These are phyloP conservation scores for Ascochyta clinopodiicola DNA, from an alignment of 2,329 filamentous ascomycete genomes.

Conservation along the genomic window DNA sequence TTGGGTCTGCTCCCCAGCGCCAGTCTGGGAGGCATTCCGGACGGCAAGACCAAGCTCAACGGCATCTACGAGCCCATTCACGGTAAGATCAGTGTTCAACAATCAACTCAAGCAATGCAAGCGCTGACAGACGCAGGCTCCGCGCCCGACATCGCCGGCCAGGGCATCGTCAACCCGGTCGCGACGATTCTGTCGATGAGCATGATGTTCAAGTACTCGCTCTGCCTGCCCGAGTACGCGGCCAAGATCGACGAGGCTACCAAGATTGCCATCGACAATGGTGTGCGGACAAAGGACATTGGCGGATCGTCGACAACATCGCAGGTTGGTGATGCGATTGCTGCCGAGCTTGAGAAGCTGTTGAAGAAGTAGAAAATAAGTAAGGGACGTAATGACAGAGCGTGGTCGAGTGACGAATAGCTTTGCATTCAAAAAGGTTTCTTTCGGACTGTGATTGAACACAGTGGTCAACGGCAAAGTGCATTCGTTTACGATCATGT, in stretches of 20 bases:
- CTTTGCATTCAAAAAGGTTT: background rate
- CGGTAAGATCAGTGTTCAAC: constrained; percentile 60
- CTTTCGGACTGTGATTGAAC: no score
- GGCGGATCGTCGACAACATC: constrained; percentile 76
- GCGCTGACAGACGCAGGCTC: constrained; percentile 63
- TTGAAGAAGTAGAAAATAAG: constrained; percentile 52
- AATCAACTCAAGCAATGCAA: background rate
- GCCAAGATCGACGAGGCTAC: constrained; percentile 83
- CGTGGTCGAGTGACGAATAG: background rate
- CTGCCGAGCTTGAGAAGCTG: constrained; percentile 73
- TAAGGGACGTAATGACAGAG: background rate
- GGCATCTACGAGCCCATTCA: constrained; percentile 99
- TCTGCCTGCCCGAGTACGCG: constrained; percentile 79
- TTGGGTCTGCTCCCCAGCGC: constrained; percentile 89
- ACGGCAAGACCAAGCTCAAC: constrained; percentile 83
- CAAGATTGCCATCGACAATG: constrained; percentile 77
- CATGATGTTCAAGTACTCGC: constrained; percentile 96
- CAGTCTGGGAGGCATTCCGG: constrained; percentile 83
- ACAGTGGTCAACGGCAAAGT: no score
- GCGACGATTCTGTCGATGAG: constrained; percentile 90
- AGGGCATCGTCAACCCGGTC: constrained; percentile 90
- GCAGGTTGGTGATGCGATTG: constrained; percentile 84
- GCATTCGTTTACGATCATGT: no score
- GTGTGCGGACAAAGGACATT: constrained; percentile 82
- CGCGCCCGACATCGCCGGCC: constrained; percentile 90